Base-by-base conservation (phyloP, 192 early-diverging fungal species). In the Blastocladiella britannica region DNA sequence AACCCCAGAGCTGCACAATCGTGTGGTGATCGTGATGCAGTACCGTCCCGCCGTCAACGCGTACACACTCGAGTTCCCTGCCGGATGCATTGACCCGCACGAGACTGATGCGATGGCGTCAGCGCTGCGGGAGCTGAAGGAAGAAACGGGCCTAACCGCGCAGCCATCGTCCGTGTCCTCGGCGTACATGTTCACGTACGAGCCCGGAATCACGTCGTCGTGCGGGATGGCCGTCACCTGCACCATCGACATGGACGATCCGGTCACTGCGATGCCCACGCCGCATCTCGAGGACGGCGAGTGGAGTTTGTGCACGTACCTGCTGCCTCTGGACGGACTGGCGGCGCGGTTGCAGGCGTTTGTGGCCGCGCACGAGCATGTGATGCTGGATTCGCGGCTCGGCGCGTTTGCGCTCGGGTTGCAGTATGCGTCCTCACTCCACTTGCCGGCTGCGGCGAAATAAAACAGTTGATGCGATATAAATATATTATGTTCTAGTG, bases 1-100 rank as follows among this genome's bases (percentile, higher is more conserved):
- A 3, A 9, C 15, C 37, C 37, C 37, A 20, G 37, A 47, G 37
- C 15, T 47, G 37, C 15, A 9, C 37, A 47, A 47, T 20, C 37
- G n/a, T 9, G 15, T 47, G 3, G 37, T 47, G 37, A 20, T 20
- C 15, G 64, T 66, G 2, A 47, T 66, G 26, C 64, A 66, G 51
- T 66, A 55, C 57, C 60, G 64, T 15, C 60, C 64, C 0, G 56
- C 64, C 5, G 54, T 54, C 7, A 31, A 53, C 18, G 25, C 27
- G 26, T 66, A 60, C 60, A 66, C 64, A 53, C 53, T 66, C 12
- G 64, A 66, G 53, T 59, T 66, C 28, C 64, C 64, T 4, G 58
- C 60, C 7, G 62, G 56, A 28, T 25, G 26, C 26, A 30, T 26
- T 25, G 28, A 29, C 53, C 22, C 9, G 18, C 4, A 7, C 26